Conservation (phyloP, 192 early-diverging fungal species). For the Umbelopsis isabellina region DNA sequence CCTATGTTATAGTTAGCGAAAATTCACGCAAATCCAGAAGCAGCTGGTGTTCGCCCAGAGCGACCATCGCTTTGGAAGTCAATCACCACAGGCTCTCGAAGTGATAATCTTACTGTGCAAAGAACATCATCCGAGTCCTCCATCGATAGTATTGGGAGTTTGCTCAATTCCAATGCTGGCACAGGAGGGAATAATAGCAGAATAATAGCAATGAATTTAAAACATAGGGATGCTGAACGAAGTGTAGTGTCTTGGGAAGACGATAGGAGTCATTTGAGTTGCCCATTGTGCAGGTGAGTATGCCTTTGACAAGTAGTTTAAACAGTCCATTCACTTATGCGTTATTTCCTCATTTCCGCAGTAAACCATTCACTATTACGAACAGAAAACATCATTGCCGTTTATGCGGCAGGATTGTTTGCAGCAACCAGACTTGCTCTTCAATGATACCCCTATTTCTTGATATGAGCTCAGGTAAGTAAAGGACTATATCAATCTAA, state of each 20-base stretch:
- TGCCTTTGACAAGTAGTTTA: not conserved
- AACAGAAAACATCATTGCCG: conserved; percentile 76
- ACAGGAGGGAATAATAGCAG: conserved; percentile 27
- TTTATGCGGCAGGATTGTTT: conserved; percentile 69
- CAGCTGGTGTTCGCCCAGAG: not conserved
- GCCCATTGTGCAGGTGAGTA: conserved; percentile 50
- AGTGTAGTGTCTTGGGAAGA: conserved; percentile 49
- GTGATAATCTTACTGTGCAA: conserved; percentile 8
- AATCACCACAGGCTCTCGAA: not conserved
- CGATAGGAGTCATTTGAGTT: conserved; percentile 42
- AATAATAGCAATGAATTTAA: conserved; percentile 36
- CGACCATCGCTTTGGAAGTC: conserved; percentile 5
- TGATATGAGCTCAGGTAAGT: conserved; percentile 47
- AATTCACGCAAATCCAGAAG: conserved; percentile 31
- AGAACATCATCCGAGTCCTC: conserved; percentile 33
- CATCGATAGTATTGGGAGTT: conserved; percentile 33
- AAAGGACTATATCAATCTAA: not conserved
- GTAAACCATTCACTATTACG: conserved; percentile 39
- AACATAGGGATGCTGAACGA: conserved; percentile 37
- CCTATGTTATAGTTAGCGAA: conserved; percentile 27
- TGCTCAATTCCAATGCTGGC: conserved; percentile 23
- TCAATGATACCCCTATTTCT: conserved; percentile 43
- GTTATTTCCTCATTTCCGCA: not conserved
- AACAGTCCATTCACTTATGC: too few relatives aligned
- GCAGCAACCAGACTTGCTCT: conserved; percentile 57